phyloP scores from a whole-genome alignment of 106 monocot genomes.

The Allium cepa region DNA sequence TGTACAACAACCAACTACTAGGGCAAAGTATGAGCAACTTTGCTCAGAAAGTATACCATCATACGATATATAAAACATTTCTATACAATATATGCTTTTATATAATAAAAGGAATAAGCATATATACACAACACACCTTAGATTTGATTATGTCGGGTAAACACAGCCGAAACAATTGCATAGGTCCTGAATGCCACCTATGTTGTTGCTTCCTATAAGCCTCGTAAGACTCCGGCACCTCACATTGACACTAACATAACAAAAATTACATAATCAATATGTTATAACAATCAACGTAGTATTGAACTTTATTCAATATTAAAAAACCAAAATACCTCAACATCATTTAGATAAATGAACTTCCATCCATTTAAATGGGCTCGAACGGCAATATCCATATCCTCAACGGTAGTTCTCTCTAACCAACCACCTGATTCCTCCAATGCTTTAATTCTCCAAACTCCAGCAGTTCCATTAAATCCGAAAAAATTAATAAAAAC shows the following conservation, averaged over 20 bases:
- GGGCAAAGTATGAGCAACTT: too few species aligned
- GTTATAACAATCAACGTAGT: background rate
- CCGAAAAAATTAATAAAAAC: slow-evolving; percentile 94
- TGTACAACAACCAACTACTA: too few species aligned
- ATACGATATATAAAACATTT: too few species aligned
- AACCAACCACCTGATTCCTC: slow-evolving; percentile 92
- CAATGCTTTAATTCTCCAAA: slow-evolving; percentile 94
- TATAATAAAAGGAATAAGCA: too few species aligned
- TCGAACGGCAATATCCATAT: slow-evolving; percentile 92
- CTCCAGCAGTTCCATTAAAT: slow-evolving; percentile 95
- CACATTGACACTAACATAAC: slow-evolving; percentile 65
- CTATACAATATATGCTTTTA: too few species aligned
- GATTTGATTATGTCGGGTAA: slow-evolving; percentile 57
- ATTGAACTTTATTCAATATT: background rate
- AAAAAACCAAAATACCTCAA: slow-evolving; percentile 43
- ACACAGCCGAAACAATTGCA: slow-evolving; percentile 86
- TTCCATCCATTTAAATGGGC: slow-evolving; percentile 95
- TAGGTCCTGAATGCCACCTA: slow-evolving; percentile 91
- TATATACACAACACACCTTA: slow-evolving; percentile 30
- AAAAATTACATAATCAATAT: background rate
- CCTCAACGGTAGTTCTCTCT: slow-evolving; percentile 91
- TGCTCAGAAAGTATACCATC: too few species aligned
- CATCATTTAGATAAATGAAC: slow-evolving; percentile 91
- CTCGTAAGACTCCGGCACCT: slow-evolving; percentile 81
- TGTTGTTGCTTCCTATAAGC: slow-evolving; percentile 88